Percentiles rank a stretch among this genome's conserved stretches.
phyloP scores from a whole-genome alignment of 345 rosid species.

The Dipteronia sinensis region DNA sequence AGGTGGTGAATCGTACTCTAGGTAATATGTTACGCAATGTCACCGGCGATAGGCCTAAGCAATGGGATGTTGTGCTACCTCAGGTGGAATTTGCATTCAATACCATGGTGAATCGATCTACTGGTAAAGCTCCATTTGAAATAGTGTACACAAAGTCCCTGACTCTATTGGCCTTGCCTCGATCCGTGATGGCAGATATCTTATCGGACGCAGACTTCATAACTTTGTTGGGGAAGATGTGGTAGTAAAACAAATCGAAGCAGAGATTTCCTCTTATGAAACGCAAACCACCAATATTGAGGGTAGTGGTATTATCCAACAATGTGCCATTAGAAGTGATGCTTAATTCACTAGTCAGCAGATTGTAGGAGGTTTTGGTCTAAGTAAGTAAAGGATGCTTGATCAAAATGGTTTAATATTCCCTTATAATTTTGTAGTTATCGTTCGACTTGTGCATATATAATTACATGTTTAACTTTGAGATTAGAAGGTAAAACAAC shows the following conservation, averaged over 20 bases:
- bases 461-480: not conserved
- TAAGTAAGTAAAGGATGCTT: not conserved
- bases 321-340: constrained; percentile 41
- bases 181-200: constrained; percentile 90
- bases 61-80: no score
- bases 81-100: no score
- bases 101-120: no score
- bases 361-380: constrained; percentile 4
- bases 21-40: no score
- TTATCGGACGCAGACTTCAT: constrained; percentile 87
- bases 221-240: constrained; percentile 69
- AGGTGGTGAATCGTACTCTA: no score
- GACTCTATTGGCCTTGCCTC: no score
- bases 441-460: constrained; percentile 12
- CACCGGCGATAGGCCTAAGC: no score
- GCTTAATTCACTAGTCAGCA: constrained; percentile 16
- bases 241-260: constrained; percentile 34
- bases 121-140: no score
- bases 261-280: constrained; percentile 32
- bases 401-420: not conserved
- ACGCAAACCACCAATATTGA: constrained; percentile 1
- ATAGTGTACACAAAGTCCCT: no score
- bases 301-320: constrained; percentile 36
- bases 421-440: not conserved
- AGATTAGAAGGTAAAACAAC: not conserved